Evolutionary conservation across 208 protist species (phyloP).

Genomic region (Borovskyia barvae): DNA sequence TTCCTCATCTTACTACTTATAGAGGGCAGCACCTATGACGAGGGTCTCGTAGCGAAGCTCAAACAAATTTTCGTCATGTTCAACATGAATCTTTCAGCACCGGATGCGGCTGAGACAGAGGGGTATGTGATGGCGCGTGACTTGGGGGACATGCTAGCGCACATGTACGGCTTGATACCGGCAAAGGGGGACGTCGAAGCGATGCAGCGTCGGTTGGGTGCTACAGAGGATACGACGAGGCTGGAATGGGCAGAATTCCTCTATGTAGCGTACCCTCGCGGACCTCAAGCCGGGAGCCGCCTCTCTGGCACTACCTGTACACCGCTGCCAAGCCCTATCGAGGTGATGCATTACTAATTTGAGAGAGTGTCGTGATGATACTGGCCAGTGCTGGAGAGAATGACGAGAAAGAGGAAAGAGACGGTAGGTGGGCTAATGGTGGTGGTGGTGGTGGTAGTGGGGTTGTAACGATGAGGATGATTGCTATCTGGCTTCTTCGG

Average conservation of each 20-base stretch:
- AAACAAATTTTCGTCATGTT: constrained; percentile 61
- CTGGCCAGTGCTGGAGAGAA: too few relatives aligned
- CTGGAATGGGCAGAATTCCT: constrained; percentile 83
- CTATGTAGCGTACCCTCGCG: constrained; percentile 49
- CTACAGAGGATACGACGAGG: constrained; percentile 56
- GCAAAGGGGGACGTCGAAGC: constrained; percentile 20
- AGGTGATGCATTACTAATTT: constrained; percentile 28
- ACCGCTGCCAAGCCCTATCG: constrained; percentile 8
- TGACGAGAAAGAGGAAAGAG: too few relatives aligned
- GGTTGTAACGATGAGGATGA: too few relatives aligned
- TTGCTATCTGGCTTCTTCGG: too few relatives aligned
- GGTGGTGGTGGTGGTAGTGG: too few relatives aligned
- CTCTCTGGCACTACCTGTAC: constrained; percentile 14
- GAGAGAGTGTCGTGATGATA: too few relatives aligned
- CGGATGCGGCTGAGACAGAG: constrained; percentile 14
- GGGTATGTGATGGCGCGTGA: constrained; percentile 51
- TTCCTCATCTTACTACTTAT: constrained; percentile 65
- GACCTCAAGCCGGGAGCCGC: constrained; percentile 19
- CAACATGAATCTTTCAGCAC: constrained; percentile 36
- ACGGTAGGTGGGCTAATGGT: too few relatives aligned
- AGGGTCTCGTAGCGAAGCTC: constrained; percentile 32
- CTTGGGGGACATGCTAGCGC: constrained; percentile 40
- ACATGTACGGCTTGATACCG: constrained; percentile 35
- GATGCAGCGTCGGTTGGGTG: constrained; percentile 32
- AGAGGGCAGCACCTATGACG: constrained; percentile 48